phyloP scores from a whole-genome alignment of 768 basidiomycete species.

The Dendrothele bispora region DNA sequence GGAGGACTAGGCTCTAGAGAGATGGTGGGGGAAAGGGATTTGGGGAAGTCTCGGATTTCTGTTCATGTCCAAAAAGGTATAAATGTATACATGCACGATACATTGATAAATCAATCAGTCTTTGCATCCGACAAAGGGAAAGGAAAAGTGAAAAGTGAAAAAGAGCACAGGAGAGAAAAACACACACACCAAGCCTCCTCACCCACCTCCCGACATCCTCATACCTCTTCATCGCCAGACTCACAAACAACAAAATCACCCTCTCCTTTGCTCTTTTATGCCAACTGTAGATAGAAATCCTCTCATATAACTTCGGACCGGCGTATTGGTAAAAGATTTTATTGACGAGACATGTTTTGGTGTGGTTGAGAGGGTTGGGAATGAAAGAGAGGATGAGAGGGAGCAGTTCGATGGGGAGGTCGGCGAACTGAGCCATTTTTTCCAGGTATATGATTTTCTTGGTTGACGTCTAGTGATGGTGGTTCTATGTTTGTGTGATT shows the following conservation, averaged over 20 bases:
- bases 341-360: constrained; percentile 55
- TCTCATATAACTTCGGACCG: constrained; percentile 52
- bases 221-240: constrained; percentile 48
- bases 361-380: constrained; percentile 51
- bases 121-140: too few relatives aligned
- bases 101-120: neutral
- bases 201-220: constrained; percentile 61
- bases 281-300: constrained; percentile 69
- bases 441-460: too few relatives aligned
- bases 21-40: constrained; percentile 38
- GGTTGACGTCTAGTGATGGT: too few relatives aligned
- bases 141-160: too few relatives aligned
- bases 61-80: too few relatives aligned
- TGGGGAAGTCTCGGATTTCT: constrained; percentile 80
- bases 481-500: too few relatives aligned
- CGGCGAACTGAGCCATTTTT: constrained; percentile 17
- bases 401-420: constrained; percentile 68
- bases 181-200: constrained; percentile 51
- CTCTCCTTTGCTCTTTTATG: constrained; percentile 62
- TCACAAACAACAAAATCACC: constrained; percentile 60
- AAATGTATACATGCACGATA: neutral
- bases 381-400: constrained; percentile 54
- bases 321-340: constrained; percentile 54
- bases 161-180: constrained; percentile 2
- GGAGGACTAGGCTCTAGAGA: too few relatives aligned